These are phyloP conservation scores for Russula lepida DNA, from an alignment of 768 basidiomycete species.

Conservation along the genomic window DNA sequence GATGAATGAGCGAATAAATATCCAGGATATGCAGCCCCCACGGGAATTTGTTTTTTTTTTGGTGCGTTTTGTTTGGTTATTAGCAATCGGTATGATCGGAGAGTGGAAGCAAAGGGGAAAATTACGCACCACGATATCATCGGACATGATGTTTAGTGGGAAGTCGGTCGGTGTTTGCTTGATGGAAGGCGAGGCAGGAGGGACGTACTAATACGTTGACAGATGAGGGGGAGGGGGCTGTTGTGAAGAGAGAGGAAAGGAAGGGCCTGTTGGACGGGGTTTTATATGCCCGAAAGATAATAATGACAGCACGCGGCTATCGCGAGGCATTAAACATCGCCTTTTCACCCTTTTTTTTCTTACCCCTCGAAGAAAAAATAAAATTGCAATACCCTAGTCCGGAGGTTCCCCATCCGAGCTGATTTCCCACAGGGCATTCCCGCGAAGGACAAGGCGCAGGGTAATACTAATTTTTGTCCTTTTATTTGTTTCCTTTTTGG, in stretches of 20 bases:
- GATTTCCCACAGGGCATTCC: neutral
- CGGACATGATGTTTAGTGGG: neutral
- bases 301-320: conserved; percentile 11
- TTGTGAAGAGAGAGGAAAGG: neutral
- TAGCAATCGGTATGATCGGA: neutral
- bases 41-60: neutral
- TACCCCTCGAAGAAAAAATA: neutral
- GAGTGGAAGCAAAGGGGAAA: no score
- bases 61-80: neutral
- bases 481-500: neutral
- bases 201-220: neutral
- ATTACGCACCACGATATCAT: conserved; percentile 5
- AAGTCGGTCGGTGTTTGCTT: neutral
- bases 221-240: neutral
- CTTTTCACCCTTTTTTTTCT: neutral
- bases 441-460: neutral
- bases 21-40: no score
- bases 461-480: neutral
- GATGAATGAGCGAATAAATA: neutral
- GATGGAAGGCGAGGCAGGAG: neutral
- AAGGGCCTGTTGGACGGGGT: conserved; percentile 2
- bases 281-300: conserved; percentile 8
- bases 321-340: conserved; percentile 1
- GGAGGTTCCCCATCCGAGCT: neutral
- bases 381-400: no score